These are phyloP conservation scores for Cercospora brassicicola DNA, from an alignment of 2,329 filamentous ascomycete species.

Conservation along the genomic window DNA sequence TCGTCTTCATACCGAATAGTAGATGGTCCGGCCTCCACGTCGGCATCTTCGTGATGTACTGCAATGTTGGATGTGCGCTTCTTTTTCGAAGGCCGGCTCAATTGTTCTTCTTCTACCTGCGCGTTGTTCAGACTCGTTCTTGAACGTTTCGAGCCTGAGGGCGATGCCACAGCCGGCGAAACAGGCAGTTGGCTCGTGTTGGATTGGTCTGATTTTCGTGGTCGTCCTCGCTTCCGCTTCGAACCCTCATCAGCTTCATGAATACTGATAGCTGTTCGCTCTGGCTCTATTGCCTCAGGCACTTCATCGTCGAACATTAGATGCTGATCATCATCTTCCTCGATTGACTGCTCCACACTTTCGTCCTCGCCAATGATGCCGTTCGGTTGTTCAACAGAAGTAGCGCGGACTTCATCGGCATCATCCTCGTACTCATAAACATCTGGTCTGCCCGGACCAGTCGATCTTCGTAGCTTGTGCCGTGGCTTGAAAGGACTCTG, in stretches of 20 bases:
- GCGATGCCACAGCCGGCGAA: background rate
- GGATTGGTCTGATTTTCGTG: conserved; percentile 26
- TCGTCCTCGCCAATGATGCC: conserved; percentile 20
- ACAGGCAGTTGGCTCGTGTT: conserved; percentile 21
- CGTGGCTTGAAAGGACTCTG: conserved; percentile 39
- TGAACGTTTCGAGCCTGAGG: conserved; percentile 23
- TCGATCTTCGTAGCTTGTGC: conserved; percentile 32
- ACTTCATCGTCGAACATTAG: conserved; percentile 22
- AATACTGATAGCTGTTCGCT: conserved; percentile 19
- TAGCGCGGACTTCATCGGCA: conserved; percentile 14
- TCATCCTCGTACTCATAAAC: conserved; percentile 29
- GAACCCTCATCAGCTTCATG: conserved; percentile 14
- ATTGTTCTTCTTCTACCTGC: conserved; percentile 11
- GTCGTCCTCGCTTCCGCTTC: conserved; percentile 23
- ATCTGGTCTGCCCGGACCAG: conserved; percentile 24
- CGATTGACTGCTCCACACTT: conserved; percentile 26
- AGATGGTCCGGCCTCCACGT: conserved; percentile 21
- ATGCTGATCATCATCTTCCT: conserved; percentile 21
- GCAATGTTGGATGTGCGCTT: conserved; percentile 21
- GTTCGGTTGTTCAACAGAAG: conserved; percentile 24
- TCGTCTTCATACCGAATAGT: conserved; percentile 18
- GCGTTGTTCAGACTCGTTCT: conserved; percentile 22
- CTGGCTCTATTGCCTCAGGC: conserved; percentile 13
- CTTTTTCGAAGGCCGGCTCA: conserved; percentile 21
- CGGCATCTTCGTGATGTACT: conserved; percentile 17